Conservation (phyloP, 1,284 basidiomycete genomes). For the Tausonia pullulans region DNA sequence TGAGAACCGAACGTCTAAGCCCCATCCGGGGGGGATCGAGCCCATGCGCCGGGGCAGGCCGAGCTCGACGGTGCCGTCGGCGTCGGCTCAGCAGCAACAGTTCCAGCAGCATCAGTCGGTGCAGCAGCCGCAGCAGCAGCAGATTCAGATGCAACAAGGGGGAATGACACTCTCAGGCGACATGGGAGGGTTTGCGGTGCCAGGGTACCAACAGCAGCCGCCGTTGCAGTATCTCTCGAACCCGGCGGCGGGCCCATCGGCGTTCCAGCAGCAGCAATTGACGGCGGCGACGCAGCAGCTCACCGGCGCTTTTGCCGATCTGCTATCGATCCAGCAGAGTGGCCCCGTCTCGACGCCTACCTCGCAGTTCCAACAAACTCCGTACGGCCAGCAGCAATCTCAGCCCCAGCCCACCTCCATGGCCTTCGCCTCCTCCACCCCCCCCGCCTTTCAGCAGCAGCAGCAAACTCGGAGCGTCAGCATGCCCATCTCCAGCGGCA, state of each 20-base stretch:
- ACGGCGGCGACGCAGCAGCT: background rate
- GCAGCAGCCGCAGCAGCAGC: background rate
- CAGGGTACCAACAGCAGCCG: too few species aligned
- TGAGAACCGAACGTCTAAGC: constrained; percentile 1
- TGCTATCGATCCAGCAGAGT: background rate
- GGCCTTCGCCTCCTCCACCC: background rate
- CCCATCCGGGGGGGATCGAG: constrained; percentile 7
- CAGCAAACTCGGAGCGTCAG: background rate
- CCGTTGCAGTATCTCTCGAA: too few species aligned
- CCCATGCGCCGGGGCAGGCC: constrained; percentile 13
- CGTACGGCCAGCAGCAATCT: background rate
- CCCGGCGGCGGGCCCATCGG: too few species aligned
- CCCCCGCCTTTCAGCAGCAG: background rate
- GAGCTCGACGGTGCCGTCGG: background rate
- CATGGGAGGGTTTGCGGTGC: too few species aligned
- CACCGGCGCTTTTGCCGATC: background rate
- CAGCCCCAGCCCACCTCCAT: background rate
- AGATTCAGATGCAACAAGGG: background rate
- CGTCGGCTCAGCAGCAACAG: background rate
- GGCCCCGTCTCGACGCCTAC: background rate
- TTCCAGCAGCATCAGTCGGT: background rate
- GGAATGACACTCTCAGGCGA: too few species aligned
- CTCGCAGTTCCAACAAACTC: background rate
- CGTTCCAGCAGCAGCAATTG: background rate
- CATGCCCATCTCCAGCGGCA: background rate